phyloP scores from a whole-genome alignment of 495 filamentous ascomycete species.

The Talaromyces borbonicus region DNA sequence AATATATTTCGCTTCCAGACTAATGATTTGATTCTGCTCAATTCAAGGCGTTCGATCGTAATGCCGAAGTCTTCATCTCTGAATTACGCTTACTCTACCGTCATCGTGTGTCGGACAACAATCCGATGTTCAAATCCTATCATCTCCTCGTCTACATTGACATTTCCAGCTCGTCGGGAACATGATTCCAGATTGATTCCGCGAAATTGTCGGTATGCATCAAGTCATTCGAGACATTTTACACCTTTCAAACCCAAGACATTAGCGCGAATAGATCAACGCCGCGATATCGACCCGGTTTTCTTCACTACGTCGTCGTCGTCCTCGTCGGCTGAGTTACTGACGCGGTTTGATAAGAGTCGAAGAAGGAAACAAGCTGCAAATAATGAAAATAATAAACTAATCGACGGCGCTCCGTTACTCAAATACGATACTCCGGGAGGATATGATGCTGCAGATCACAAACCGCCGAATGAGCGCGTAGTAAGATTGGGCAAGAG shows the following conservation, averaged over 20 bases:
- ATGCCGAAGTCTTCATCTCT: neutral
- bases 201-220: neutral
- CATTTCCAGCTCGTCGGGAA: neutral
- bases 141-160: neutral
- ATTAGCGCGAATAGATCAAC: neutral
- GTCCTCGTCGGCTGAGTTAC: too few relatives aligned
- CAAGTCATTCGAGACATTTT: neutral
- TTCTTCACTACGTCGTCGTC: neutral
- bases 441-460: conserved; percentile 14
- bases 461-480: conserved; percentile 58
- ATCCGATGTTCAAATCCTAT: neutral
- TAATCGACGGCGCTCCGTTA: neutral
- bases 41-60: neutral
- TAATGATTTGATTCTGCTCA: neutral
- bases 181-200: neutral
- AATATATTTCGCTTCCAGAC: too few relatives aligned
- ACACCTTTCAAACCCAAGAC: neutral
- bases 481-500: conserved; percentile 87
- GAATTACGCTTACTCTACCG: neutral
- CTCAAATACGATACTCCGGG: neutral
- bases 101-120: neutral
- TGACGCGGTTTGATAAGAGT: neutral
- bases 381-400: neutral
- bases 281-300: conserved; percentile 14
- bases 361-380: neutral